Base-by-base conservation (phyloP, 108 stramenopile species). In the Nitzschia sp. region DNA sequence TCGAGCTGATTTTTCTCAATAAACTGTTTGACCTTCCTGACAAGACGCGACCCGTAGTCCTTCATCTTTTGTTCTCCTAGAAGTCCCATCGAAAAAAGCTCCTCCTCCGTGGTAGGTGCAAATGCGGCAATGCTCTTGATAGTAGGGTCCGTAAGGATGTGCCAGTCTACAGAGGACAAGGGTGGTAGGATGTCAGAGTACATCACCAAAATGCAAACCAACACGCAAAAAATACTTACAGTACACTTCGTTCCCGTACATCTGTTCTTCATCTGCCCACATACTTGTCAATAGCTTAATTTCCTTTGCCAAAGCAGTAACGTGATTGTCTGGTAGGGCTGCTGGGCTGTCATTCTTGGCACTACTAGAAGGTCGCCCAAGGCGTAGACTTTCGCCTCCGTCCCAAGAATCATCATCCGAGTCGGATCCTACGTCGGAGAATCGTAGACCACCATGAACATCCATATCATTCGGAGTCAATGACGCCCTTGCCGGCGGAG, bases 221-320 rank as follows among this genome's bases (percentile, higher is more conserved):
- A n/a, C n/a, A 31, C 3, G 17, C 38, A 26, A 22, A 41, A 17
- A 45, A 15, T 22, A 86, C 90, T 85, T 69, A 91, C 90, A 92
- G 25, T 75, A 87, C 8, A 92, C 82, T 29, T 90, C 86, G 3
- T 88, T 87, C 29, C 80, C 84, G 31, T 46, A 57, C 79, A 89
- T 79, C 56, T 82, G 83, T 69, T 94, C 93, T 80, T 94, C 93
- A 16, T 82, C 84, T 1, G 90, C 86, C 89, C 90, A 91, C 64
- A 87, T 88, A 0, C 29, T 34, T 8, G 83, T 78, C 46, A 94
- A 72, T 52, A 71, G 85, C 68, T 90, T 90, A 50, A 94, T 85
- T n/a, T 65, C 55, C 21, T 75, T 66, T 19, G 61, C 62, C 25
- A 94, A 72, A 9, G 66, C 75, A 36, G 75, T 60, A 15, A 87